Evolutionary conservation across 2,329 filamentous ascomycete genomes (phyloP), one percentile per base, ranked within the genome.

Genomic region (Plectosphaerella cucumerina): DNA sequence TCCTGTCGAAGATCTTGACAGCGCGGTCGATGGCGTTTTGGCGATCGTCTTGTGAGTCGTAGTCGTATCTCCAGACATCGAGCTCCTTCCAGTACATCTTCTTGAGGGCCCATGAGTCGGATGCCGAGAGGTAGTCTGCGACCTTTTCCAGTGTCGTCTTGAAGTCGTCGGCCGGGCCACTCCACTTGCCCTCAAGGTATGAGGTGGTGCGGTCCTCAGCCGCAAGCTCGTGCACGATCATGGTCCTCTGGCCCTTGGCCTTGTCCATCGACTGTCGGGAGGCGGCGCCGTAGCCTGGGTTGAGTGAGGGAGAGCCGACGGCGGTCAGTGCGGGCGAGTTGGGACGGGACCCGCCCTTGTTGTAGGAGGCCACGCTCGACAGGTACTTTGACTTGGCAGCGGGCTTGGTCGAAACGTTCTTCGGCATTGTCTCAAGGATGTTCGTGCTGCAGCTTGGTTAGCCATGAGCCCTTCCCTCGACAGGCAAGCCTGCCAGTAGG

Each of bases 81-180:
- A 86, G 72, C 56, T 86, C 83, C 64, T 78, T 84, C 76, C 78
- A 86, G 55, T 75, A 80, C 21, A 72, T 67, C 65, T 80, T 82
- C 54, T 77, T 75, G 58, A 86, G 65, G 33, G 70, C 66, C 74
- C 78, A 86, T 56, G 74, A 81, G 53, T 78, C 73, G 5, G 68
- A 68, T 3, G 70, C 64, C 5, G 70, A 55, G 51, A 77, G 72
- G 49, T 74, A 73, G 51, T 80, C 76, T 26, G 80, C 82, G 20
- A 83, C 80, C 65, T 85, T 86, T 46, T 78, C 71, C 12, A 86
- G 65, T 1, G 76, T 76, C 3, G 68, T 64, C 50, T 72, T 71
- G 57, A 86, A 76, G 15, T 85, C 82, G n/a, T 73, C 66, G 33
- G 75, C 72, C 11, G 73, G 69, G 46, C 78, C 76, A 1, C 73